Conservation (phyloP, 1,284 basidiomycete species). For the Singerocomus inundabilis region DNA sequence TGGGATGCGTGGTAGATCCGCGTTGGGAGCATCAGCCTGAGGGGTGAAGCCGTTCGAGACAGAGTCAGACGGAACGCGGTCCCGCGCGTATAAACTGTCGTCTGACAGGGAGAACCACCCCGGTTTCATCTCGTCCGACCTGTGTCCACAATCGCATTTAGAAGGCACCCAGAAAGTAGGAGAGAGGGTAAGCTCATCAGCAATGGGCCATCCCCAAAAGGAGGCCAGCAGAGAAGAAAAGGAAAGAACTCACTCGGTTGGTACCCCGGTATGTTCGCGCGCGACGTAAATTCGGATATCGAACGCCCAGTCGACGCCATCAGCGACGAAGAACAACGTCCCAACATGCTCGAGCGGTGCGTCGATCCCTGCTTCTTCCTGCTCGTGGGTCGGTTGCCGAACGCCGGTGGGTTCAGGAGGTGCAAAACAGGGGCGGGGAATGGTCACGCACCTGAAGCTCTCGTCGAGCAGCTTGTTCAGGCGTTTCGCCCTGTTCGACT, state of each 20-base stretch:
- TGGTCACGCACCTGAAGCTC: conserved; percentile 39
- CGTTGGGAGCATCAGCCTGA: not conserved
- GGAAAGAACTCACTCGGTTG: conserved; percentile 53
- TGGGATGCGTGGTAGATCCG: conserved; percentile 31
- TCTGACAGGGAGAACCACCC: conserved; percentile 37
- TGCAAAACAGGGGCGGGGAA: not conserved
- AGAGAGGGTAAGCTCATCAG: not conserved
- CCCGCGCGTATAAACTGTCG: conserved; percentile 13
- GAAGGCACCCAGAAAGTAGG: not conserved
- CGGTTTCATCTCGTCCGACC: conserved; percentile 44
- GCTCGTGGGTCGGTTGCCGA: not conserved
- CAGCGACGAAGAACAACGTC: conserved; percentile 56
- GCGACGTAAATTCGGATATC: conserved; percentile 68
- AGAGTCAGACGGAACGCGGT: not conserved
- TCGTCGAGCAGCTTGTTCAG: conserved; percentile 39
- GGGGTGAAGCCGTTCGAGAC: too few species aligned
- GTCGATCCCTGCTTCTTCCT: conserved; percentile 79
- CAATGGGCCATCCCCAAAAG: not conserved
- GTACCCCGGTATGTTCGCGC: conserved; percentile 47
- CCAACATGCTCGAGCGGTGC: conserved; percentile 59
- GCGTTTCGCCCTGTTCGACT: conserved; percentile 42
- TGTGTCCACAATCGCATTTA: conserved; percentile 9
- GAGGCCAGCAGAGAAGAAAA: not conserved
- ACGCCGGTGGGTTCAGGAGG: not conserved
- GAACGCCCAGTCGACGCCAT: conserved; percentile 54